phyloP scores from a whole-genome alignment of 2,329 filamentous ascomycete species.

The Hypoxylon sp. region DNA sequence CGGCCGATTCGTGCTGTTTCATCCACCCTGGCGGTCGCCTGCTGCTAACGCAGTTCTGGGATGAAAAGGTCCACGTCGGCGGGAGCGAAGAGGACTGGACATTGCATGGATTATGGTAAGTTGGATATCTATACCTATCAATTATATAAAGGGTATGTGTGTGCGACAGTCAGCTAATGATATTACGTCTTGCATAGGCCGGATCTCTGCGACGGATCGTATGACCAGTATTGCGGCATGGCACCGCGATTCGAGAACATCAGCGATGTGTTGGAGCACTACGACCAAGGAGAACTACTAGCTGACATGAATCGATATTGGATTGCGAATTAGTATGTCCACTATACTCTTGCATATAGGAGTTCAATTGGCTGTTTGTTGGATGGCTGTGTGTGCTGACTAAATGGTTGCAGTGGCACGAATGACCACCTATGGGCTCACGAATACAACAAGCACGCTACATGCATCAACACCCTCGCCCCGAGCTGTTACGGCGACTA shows the following conservation, averaged over 20 bases:
- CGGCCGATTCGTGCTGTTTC: conserved; percentile 60
- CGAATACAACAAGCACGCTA: conserved; percentile 81
- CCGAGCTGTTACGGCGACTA: conserved; percentile 73
- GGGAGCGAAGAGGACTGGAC: conserved; percentile 63
- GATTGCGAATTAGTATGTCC: conserved; percentile 58
- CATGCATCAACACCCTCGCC: conserved; percentile 78
- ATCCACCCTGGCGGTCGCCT: conserved; percentile 60
- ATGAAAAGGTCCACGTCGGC: conserved; percentile 57
- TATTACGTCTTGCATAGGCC: conserved; percentile 54
- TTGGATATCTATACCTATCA: background rate
- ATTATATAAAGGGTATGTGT: background rate
- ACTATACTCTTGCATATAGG: background rate
- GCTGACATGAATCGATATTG: conserved; percentile 62
- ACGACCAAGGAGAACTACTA: conserved; percentile 58
- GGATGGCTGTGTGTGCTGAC: background rate
- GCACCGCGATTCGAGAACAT: conserved; percentile 60
- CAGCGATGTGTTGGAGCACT: conserved; percentile 58
- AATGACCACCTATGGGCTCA: conserved; percentile 73
- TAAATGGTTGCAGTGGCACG: conserved; percentile 51
- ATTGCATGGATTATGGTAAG: conserved; percentile 61
- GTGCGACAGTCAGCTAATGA: conserved; percentile 15
- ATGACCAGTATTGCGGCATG: conserved; percentile 61
- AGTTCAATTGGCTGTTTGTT: background rate
- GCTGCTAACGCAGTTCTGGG: conserved; percentile 63
- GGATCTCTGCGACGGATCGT: conserved; percentile 62